A percentile compares a stretch with the other conserved stretches of the same genome.
Conservation (phyloP, 345 rosid genomes). For the Syzygium aqueum region DNA sequence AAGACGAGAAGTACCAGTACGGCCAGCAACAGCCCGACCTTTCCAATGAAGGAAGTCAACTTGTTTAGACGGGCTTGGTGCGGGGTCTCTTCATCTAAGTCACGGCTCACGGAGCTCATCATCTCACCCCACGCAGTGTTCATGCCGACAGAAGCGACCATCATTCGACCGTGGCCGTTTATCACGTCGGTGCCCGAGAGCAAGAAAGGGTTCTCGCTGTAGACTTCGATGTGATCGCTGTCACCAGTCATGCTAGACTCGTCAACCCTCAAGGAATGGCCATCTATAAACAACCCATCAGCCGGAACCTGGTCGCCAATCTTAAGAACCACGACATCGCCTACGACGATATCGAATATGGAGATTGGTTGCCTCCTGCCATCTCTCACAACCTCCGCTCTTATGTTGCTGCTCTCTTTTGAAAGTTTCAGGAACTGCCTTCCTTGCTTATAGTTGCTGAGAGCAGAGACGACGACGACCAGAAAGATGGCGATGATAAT, state of each 20-base stretch:
- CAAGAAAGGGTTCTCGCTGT: slow-evolving; percentile 35
- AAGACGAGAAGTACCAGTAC: slow-evolving; percentile 27
- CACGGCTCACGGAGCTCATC: slow-evolving; percentile 49
- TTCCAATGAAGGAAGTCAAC: slow-evolving; percentile 56
- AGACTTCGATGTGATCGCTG: slow-evolving; percentile 35
- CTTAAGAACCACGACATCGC: slow-evolving; percentile 45
- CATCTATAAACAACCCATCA: slow-evolving; percentile 47
- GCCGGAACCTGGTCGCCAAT: slow-evolving; percentile 68
- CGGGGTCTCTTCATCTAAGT: slow-evolving; percentile 50
- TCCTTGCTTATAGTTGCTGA: slow-evolving; percentile 41
- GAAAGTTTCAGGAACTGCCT: slow-evolving; percentile 51
- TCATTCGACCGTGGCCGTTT: slow-evolving; percentile 53
- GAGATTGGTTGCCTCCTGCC: slow-evolving; percentile 36
- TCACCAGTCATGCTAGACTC: slow-evolving; percentile 71
- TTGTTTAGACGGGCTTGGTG: slow-evolving; percentile 51
- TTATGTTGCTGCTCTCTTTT: slow-evolving; percentile 36
- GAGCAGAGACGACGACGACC: slow-evolving; percentile 39
- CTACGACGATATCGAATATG: slow-evolving; percentile 55
- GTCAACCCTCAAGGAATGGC: slow-evolving; percentile 30
- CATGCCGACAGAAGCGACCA: slow-evolving; percentile 64
- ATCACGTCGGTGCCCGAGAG: slow-evolving; percentile 47
- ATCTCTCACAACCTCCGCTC: slow-evolving; percentile 39
- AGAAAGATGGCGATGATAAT: slow-evolving; percentile 44
- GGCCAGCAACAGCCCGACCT: slow-evolving; percentile 54
- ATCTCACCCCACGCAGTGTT: slow-evolving; percentile 67